These are phyloP conservation scores for Baudoinia panamericana DNA, from an alignment of 495 filamentous ascomycete species.

Conservation along the genomic window DNA sequence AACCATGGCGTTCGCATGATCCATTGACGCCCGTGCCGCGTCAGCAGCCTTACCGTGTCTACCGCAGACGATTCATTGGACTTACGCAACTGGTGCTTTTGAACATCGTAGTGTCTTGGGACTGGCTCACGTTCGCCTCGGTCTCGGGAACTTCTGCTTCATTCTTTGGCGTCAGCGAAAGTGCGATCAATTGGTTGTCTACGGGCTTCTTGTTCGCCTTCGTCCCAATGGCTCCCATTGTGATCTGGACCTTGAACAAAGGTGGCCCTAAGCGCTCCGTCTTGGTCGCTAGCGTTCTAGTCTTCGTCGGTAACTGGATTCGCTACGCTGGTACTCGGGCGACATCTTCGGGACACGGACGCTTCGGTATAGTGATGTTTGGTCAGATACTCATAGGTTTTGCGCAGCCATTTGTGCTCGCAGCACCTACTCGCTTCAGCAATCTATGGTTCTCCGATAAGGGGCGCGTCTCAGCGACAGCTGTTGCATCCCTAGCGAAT, in stretches of 20 bases:
- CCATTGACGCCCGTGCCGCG: too few relatives aligned
- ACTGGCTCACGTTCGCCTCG: slow-evolving; percentile 92
- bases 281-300: slow-evolving; percentile 53
- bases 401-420: slow-evolving; percentile 83
- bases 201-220: slow-evolving; percentile 81
- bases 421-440: slow-evolving; percentile 75
- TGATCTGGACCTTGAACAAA: slow-evolving; percentile 66
- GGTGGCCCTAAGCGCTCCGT: slow-evolving; percentile 70
- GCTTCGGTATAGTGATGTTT: slow-evolving; percentile 73
- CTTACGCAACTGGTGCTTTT: slow-evolving; percentile 68
- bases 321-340: slow-evolving; percentile 68
- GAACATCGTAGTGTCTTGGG: slow-evolving; percentile 91
- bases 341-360: slow-evolving; percentile 31
- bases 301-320: slow-evolving; percentile 82
- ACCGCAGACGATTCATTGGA: slow-evolving; percentile 84
- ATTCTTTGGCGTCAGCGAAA: slow-evolving; percentile 64
- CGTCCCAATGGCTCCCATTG: slow-evolving; percentile 55
- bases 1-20: too few relatives aligned
- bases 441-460: slow-evolving; percentile 86
- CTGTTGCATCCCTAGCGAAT: slow-evolving; percentile 70
- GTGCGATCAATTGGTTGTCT: slow-evolving; percentile 81
- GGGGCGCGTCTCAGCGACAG: slow-evolving; percentile 78
- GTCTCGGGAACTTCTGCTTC: slow-evolving; percentile 61
- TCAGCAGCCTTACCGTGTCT: slow-evolving; percentile 70
- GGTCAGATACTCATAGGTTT: slow-evolving; percentile 89